Conservation (phyloP, 2,329 filamentous ascomycete species). For the Diaporthe sp. region DNA sequence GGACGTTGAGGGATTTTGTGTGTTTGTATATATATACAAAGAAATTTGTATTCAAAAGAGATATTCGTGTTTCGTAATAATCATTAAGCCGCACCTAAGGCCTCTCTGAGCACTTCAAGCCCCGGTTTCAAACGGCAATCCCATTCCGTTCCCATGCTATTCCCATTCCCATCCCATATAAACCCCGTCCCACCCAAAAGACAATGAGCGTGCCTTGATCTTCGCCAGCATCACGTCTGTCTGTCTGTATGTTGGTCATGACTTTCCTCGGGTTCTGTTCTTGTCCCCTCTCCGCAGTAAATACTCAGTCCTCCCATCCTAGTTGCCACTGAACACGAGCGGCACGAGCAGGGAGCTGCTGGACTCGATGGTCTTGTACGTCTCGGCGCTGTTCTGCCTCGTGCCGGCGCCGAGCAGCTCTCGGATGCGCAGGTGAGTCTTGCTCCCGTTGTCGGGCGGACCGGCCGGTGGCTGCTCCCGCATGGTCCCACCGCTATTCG, state of each 20-base stretch:
- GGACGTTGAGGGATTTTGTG: not conserved
- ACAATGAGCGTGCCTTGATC: conserved; percentile 2
- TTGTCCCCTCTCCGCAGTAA: not conserved
- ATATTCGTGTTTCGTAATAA: conserved; percentile 33
- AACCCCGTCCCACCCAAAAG: not conserved
- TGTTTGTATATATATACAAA: conserved; percentile 31
- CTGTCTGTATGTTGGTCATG: conserved; percentile 8
- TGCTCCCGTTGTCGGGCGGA: conserved; percentile 40
- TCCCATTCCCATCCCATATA: conserved; percentile 16
- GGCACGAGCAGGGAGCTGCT: conserved; percentile 67
- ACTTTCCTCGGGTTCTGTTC: conserved; percentile 10
- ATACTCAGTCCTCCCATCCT: conserved; percentile 20
- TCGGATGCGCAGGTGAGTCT: conserved; percentile 37
- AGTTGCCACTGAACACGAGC: conserved; percentile 69
- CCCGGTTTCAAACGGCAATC: conserved; percentile 35
- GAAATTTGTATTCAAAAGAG: conserved; percentile 31
- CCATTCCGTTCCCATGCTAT: conserved; percentile 29
- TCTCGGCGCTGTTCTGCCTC: conserved; percentile 38
- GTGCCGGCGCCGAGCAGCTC: conserved; percentile 43
- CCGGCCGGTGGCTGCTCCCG: conserved; percentile 8
- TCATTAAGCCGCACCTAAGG: conserved; percentile 39
- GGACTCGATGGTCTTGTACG: conserved; percentile 65
- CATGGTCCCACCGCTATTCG: conserved; percentile 4
- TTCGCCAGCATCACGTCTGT: not conserved
- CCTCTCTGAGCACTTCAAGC: conserved; percentile 39